Percentiles rank a stretch among this genome's conserved stretches.
These are phyloP conservation scores for Aphanomyces euteiches DNA, from an alignment of 352 stramenopile species.

Conservation along the genomic window DNA sequence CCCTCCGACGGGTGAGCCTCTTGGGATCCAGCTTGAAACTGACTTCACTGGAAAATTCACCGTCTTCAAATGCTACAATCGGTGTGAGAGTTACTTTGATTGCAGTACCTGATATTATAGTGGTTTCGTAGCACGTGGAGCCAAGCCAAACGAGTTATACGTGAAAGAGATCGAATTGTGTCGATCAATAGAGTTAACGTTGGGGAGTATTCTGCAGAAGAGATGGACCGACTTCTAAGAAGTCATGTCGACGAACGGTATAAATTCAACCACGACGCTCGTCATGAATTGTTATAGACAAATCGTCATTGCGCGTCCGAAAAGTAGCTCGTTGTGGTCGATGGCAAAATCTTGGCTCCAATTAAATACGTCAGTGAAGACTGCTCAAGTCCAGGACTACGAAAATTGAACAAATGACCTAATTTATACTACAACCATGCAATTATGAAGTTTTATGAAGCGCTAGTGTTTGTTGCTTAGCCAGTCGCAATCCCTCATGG, in stretches of 20 bases:
- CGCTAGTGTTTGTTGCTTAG: constrained; percentile 63
- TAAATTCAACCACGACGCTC: background rate
- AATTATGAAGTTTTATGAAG: constrained; percentile 40
- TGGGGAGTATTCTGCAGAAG: constrained; percentile 37
- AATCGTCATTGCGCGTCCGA: too few species aligned
- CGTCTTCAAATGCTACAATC: constrained; percentile 41
- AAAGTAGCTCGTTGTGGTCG: too few species aligned
- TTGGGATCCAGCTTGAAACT: constrained; percentile 42
- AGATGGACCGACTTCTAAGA: constrained; percentile 34
- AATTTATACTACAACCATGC: background rate
- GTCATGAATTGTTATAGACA: background rate
- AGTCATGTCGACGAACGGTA: background rate
- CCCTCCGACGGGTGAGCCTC: constrained; percentile 4
- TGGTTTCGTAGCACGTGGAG: background rate
- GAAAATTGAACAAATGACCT: too few species aligned
- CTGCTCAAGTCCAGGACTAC: too few species aligned
- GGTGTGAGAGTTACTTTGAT: constrained; percentile 14
- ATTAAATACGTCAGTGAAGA: too few species aligned
- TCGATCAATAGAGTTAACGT: constrained; percentile 36
- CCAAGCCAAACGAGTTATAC: background rate
- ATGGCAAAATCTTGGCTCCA: too few species aligned
- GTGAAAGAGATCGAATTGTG: constrained; percentile 34
- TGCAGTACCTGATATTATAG: background rate
- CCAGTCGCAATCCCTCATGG: constrained; percentile 67
- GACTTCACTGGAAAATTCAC: constrained; percentile 37